Conservation (phyloP, 805 yeast species). For the Cyberlindnera xylosilytica region DNA sequence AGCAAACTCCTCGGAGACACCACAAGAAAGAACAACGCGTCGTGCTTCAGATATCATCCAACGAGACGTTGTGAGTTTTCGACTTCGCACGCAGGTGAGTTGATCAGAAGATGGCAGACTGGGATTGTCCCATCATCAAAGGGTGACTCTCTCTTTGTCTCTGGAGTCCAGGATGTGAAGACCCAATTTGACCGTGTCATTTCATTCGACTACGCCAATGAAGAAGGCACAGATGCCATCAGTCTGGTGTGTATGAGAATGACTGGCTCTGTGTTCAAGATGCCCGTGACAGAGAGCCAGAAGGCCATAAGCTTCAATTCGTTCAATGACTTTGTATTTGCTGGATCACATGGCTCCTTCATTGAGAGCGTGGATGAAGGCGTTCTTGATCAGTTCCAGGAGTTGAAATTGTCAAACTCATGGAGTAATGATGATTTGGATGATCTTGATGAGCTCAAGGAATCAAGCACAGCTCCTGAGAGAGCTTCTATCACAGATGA, state of each 20-base stretch:
- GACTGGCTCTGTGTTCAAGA: conserved; percentile 81
- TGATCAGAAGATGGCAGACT: conserved; percentile 76
- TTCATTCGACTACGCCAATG: conserved; percentile 66
- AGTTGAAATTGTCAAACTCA: conserved; percentile 14
- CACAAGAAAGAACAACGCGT: conserved; percentile 53
- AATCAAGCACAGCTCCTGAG: neutral
- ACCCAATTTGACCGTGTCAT: conserved; percentile 80
- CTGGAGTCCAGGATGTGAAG: conserved; percentile 69
- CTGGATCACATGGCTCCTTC: conserved; percentile 56
- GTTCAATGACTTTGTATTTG: conserved; percentile 57
- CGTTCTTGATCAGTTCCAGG: conserved; percentile 20
- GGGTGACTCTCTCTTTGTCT: conserved; percentile 64
- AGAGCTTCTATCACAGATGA: conserved; percentile 16
- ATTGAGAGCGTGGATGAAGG: conserved; percentile 33
- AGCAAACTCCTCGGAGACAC: conserved; percentile 60
- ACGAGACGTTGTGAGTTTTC: conserved; percentile 69
- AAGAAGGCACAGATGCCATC: conserved; percentile 41
- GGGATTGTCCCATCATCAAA: conserved; percentile 49
- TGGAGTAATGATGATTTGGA: conserved; percentile 27
- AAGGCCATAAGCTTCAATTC: conserved; percentile 64
- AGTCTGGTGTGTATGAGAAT: conserved; percentile 85
- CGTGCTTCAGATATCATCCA: conserved; percentile 69
- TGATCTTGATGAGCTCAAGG: conserved; percentile 27
- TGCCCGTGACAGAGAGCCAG: conserved; percentile 69
- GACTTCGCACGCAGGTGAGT: conserved; percentile 73